These are phyloP conservation scores for Atkinsonella hypoxylon DNA, from an alignment of 2,329 filamentous ascomycete genomes.

Conservation along the genomic window DNA sequence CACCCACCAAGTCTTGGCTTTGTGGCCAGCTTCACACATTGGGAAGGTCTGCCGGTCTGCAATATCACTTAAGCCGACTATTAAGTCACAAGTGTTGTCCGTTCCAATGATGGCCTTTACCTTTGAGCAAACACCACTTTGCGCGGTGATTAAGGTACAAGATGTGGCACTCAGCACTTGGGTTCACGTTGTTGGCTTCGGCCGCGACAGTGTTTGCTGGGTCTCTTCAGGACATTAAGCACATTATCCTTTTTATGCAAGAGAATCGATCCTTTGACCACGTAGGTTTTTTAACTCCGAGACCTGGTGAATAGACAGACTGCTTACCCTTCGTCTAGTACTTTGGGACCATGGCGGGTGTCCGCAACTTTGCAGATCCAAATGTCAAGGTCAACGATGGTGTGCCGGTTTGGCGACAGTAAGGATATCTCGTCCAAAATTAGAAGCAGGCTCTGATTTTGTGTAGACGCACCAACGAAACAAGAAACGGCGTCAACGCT, in stretches of 20 bases:
- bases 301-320: not conserved
- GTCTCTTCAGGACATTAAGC: constrained; percentile 37
- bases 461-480: not conserved
- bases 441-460: not conserved
- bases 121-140: not conserved
- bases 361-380: constrained; percentile 41
- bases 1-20: too few species aligned
- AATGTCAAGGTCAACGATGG: constrained; percentile 21
- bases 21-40: not conserved
- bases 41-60: not conserved
- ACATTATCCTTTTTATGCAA: constrained; percentile 48
- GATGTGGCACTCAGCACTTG: not conserved
- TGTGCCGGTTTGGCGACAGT: constrained; percentile 36
- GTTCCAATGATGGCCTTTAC: not conserved
- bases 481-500: constrained; percentile 28
- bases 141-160: not conserved
- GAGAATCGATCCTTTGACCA: constrained; percentile 24
- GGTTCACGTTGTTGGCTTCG: constrained; percentile 9
- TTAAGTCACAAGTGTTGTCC: too few species aligned
- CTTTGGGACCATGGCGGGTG: constrained; percentile 42
- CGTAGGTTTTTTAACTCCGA: constrained; percentile 9
- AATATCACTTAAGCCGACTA: not conserved
- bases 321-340: constrained; percentile 23
- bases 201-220: constrained; percentile 16
- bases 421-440: constrained; percentile 12